Evolutionary conservation across 1,139 yeast species (phyloP).

Genomic region (Lodderomyces parapsilosis): DNA sequence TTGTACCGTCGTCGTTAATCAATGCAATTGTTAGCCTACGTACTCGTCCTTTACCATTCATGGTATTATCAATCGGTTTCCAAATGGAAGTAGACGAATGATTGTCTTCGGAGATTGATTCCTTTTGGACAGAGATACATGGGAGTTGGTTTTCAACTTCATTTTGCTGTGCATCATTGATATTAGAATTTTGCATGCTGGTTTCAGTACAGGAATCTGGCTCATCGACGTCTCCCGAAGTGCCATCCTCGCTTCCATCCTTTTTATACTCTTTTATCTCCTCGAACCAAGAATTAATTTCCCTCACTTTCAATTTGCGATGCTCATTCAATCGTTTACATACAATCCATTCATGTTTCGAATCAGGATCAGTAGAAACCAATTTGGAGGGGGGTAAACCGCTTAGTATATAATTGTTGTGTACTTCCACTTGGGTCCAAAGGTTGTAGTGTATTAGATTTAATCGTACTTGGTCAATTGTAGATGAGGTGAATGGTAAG

Average conservation of each 20-base stretch:
- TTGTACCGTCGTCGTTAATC: slow-evolving; percentile 62
- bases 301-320: slow-evolving; percentile 18
- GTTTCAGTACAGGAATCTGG: too few relatives aligned
- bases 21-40: slow-evolving; percentile 53
- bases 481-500: slow-evolving; percentile 4
- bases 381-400: slow-evolving; percentile 35
- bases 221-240: too few relatives aligned
- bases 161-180: too few relatives aligned
- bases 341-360: slow-evolving; percentile 34
- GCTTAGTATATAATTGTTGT: slow-evolving; percentile 18
- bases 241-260: neutral
- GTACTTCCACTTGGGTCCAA: slow-evolving; percentile 45
- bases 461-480: slow-evolving; percentile 27
- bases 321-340: slow-evolving; percentile 20
- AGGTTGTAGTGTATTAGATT: slow-evolving; percentile 55
- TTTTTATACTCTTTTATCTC: slow-evolving; percentile 15
- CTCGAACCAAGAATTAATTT: slow-evolving; percentile 34
- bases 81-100: neutral
- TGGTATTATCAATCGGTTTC: slow-evolving; percentile 2
- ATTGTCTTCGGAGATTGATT: neutral
- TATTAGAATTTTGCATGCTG: too few relatives aligned
- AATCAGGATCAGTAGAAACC: slow-evolving; percentile 20
- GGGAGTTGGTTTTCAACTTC: too few relatives aligned
- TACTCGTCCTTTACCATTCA: slow-evolving; percentile 21
- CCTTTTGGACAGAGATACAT: too few relatives aligned